These are phyloP conservation scores for Trichopus zeylanicus DNA, from an alignment of 116 monocot genomes.

Conservation along the genomic window DNA sequence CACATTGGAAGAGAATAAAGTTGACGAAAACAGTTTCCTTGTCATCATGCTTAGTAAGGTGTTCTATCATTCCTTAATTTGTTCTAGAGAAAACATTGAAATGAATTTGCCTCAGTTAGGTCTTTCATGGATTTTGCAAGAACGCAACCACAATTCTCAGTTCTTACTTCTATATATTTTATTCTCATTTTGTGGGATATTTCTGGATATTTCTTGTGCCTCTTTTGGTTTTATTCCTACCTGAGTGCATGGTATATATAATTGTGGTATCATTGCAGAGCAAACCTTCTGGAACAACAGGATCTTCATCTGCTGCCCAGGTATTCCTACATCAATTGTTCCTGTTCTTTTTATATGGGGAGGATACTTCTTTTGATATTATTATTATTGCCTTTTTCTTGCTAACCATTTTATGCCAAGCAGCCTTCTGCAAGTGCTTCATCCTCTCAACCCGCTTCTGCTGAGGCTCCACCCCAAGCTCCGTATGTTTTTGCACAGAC, in stretches of 20 bases:
- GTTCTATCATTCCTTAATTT: neutral
- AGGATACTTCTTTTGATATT: neutral
- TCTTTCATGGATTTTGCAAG: neutral
- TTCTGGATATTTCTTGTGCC: neutral
- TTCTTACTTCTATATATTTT: neutral
- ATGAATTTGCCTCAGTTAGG: neutral
- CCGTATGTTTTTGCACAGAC: too few species aligned
- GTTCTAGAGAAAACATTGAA: neutral
- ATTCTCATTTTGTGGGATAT: neutral
- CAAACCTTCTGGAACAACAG: conserved; percentile 48
- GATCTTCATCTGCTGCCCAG: conserved; percentile 58
- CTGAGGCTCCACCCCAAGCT: conserved; percentile 30
- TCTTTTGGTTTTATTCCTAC: too few species aligned
- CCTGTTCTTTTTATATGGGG: neutral
- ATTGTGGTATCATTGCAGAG: conserved; percentile 29
- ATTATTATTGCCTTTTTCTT: neutral
- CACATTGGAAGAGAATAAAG: conserved; percentile 86
- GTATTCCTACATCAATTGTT: conserved; percentile 17
- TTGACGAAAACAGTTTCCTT: conserved; percentile 88
- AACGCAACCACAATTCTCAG: neutral
- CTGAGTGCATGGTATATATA: too few species aligned
- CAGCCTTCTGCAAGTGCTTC: conserved; percentile 45
- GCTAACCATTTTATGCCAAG: neutral
- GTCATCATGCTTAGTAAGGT: conserved; percentile 99
- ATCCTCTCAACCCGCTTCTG: conserved; percentile 6